A percentile compares a stretch with the other conserved stretches of the same genome.
phyloP scores from a whole-genome alignment of 768 basidiomycete genomes.

The Mycena indigotica region DNA sequence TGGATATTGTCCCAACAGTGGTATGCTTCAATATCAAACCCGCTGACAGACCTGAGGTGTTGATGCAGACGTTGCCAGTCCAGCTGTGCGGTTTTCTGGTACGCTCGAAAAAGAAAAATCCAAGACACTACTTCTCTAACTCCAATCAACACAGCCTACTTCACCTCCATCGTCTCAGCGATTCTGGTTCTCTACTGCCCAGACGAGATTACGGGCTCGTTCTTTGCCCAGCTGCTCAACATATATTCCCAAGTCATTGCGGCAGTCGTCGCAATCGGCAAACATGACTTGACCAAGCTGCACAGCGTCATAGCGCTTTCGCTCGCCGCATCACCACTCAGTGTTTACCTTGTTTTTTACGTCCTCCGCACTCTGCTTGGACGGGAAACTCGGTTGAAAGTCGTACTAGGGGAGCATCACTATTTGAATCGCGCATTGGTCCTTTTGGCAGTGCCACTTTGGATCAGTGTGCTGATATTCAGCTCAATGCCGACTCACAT shows the following conservation, averaged over 20 bases:
- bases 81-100: constrained; percentile 18
- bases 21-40: not conserved
- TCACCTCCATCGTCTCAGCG: constrained; percentile 18
- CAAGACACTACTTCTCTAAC: too few species aligned
- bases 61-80: constrained; percentile 16
- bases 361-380: constrained; percentile 17
- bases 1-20: constrained; percentile 14
- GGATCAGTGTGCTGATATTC: constrained; percentile 15
- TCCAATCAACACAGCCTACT: constrained; percentile 21
- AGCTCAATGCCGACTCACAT: constrained; percentile 6
- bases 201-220: constrained; percentile 8
- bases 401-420: constrained; percentile 14
- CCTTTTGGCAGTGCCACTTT: constrained; percentile 16
- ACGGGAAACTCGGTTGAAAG: constrained; percentile 8
- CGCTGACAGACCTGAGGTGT: not conserved
- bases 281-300: constrained; percentile 16
- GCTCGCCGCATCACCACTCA: constrained; percentile 21
- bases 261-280: constrained; percentile 11
- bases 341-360: constrained; percentile 18
- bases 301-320: constrained; percentile 18
- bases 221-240: constrained; percentile 21
- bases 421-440: constrained; percentile 14
- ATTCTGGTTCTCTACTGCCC: constrained; percentile 20
- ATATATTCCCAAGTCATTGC: constrained; percentile 22
- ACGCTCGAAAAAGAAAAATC: not conserved